phyloP scores from a whole-genome alignment of 192 early-diverging fungal genomes.

The Podila clonocystis region DNA sequence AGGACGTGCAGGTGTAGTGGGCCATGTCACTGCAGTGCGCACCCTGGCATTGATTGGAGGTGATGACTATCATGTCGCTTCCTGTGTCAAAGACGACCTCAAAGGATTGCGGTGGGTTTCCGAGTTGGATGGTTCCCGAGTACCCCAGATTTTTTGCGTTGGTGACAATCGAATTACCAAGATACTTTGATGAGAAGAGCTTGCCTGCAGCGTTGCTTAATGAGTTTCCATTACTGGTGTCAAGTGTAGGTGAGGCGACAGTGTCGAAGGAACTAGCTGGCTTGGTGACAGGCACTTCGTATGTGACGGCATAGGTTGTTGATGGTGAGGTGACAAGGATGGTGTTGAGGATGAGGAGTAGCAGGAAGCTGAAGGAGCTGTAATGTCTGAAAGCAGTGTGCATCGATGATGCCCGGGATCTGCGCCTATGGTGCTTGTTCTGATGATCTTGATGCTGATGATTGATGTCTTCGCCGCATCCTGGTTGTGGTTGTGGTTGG shows the following conservation, averaged over 20 bases:
- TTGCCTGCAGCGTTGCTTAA: neutral
- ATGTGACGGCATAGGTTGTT: conserved; percentile 1
- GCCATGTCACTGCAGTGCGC: conserved; percentile 18
- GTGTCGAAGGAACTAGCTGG: neutral
- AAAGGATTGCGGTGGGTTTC: conserved; percentile 88
- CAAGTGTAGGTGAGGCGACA: neutral
- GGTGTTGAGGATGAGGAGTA: conserved; percentile 4
- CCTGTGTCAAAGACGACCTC: conserved; percentile 91
- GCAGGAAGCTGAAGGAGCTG: neutral
- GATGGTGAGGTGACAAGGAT: neutral
- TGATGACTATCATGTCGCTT: conserved; percentile 28
- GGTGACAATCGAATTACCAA: conserved; percentile 16
- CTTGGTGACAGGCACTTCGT: conserved; percentile 16
- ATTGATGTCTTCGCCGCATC: too few relatives aligned
- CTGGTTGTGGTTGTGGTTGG: too few relatives aligned
- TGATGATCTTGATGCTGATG: too few relatives aligned
- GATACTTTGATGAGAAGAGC: conserved; percentile 19
- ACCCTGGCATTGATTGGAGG: conserved; percentile 22
- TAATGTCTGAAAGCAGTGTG: neutral
- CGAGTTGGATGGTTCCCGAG: conserved; percentile 85
- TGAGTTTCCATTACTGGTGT: neutral
- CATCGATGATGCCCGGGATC: too few relatives aligned
- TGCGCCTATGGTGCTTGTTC: too few relatives aligned
- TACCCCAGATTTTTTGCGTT: conserved; percentile 65
- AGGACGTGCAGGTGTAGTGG: conserved; percentile 20